Percentiles rank a stretch among this genome's conserved stretches.
These are phyloP conservation scores for Cylindrotheca fusiformis DNA, from an alignment of 108 stramenopile genomes.

Conservation along the genomic window DNA sequence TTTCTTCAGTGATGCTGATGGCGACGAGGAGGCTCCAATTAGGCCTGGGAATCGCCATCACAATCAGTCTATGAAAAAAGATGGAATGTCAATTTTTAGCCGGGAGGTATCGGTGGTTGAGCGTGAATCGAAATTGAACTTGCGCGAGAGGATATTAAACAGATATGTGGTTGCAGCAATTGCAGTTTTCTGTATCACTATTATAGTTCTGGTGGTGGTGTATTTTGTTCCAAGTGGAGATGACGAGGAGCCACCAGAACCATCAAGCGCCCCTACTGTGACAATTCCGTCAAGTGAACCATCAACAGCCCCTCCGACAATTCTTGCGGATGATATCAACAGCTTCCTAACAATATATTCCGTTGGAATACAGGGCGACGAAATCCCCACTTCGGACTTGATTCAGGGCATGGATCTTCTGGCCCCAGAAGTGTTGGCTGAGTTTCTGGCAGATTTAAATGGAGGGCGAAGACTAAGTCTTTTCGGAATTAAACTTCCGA, in stretches of 20 bases:
- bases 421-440: not conserved
- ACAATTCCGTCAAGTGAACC: not conserved
- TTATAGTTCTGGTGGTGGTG: not conserved
- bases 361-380: not conserved
- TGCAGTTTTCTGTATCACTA: not conserved
- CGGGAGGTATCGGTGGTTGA: not conserved
- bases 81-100: not conserved
- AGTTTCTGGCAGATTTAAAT: too few species aligned
- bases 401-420: not conserved
- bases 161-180: not conserved
- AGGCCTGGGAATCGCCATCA: not conserved
- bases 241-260: not conserved
- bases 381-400: not conserved
- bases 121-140: not conserved
- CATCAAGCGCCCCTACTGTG: not conserved
- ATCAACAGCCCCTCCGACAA: not conserved
- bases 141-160: not conserved
- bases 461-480: too few species aligned
- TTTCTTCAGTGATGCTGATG: constrained; percentile 1
- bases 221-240: not conserved
- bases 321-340: not conserved
- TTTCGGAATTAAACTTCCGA: too few species aligned
- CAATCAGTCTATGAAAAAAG: not conserved
- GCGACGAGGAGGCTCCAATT: not conserved
- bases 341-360: not conserved